A percentile compares a stretch with the other conserved stretches of the same genome.
phyloP scores from a whole-genome alignment of 305 asterid species.

The Plantago lanceolata region DNA sequence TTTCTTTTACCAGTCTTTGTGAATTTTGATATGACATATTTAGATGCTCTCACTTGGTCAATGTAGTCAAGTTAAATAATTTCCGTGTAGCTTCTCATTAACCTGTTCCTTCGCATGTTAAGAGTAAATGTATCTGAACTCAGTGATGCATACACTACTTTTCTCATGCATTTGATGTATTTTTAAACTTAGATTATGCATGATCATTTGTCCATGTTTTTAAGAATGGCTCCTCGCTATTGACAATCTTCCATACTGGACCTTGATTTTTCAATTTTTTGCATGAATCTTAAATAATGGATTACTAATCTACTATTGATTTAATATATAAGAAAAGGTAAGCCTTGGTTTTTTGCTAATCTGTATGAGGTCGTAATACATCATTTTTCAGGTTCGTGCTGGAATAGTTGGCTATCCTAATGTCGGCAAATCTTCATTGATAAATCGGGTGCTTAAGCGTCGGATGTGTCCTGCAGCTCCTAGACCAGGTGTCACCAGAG shows the following conservation, averaged over 20 bases:
- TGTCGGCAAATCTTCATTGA: slow-evolving; percentile 91
- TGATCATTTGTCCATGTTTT: slow-evolving; percentile 10
- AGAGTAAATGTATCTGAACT: not conserved
- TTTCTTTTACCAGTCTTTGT: slow-evolving; percentile 2
- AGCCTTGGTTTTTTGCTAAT: slow-evolving; percentile 5
- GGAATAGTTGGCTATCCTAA: slow-evolving; percentile 92
- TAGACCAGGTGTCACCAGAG: slow-evolving; percentile 97
- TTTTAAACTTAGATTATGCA: slow-evolving; percentile 14
- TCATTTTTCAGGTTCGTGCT: slow-evolving; percentile 69
- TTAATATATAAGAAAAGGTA: not conserved
- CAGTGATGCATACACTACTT: not conserved
- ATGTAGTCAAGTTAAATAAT: slow-evolving; percentile 2
- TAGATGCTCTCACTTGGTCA: slow-evolving; percentile 18
- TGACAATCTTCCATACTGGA: not conserved
- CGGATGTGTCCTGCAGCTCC: slow-evolving; percentile 98
- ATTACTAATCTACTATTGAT: not conserved
- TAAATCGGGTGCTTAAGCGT: slow-evolving; percentile 88
- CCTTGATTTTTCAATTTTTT: slow-evolving; percentile 1
- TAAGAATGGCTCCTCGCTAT: slow-evolving; percentile 13
- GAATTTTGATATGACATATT: slow-evolving; percentile 5
- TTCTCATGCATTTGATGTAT: not conserved
- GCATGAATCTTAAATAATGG: not conserved
- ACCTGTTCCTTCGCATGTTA: slow-evolving; percentile 7
- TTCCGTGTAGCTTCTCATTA: slow-evolving; percentile 1
- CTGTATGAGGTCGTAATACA: slow-evolving; percentile 22